Evolutionary conservation across 106 monocot species (phyloP).

Genomic region (Dioscorea alata): DNA sequence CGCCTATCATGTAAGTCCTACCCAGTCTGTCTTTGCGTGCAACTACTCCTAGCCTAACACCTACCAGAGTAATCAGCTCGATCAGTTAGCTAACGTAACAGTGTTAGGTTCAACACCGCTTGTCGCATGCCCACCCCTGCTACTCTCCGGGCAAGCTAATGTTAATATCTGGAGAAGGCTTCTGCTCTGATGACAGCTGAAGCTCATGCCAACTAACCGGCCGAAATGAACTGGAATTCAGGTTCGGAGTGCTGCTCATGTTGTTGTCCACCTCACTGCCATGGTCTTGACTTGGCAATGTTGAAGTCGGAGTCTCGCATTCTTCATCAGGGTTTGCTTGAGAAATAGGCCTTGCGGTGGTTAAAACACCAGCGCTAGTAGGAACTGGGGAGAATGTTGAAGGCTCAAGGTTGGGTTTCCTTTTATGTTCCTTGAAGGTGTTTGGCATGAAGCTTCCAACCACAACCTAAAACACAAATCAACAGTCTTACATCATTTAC

Average conservation of each 20-base stretch:
- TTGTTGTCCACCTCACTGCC: slow-evolving; percentile 3
- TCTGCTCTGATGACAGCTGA: slow-evolving; percentile 27
- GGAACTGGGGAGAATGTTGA: slow-evolving; percentile 9
- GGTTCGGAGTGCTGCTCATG: slow-evolving; percentile 2
- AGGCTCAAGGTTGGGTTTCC: slow-evolving; percentile 21
- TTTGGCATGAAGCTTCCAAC: slow-evolving; percentile 63
- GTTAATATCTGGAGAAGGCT: slow-evolving; percentile 55
- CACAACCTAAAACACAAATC: slow-evolving; percentile 27
- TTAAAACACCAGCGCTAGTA: slow-evolving; percentile 8
- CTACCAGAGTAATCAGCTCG: background rate
- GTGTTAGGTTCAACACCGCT: slow-evolving; percentile 2
- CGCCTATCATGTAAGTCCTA: no score
- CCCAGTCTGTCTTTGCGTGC: no score
- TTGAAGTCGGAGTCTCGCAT: slow-evolving; percentile 15
- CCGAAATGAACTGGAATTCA: slow-evolving; percentile 17
- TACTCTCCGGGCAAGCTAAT: slow-evolving; percentile 24
- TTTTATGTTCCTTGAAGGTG: slow-evolving; percentile 31
- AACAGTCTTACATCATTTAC: background rate
- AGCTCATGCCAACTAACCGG: slow-evolving; percentile 32
- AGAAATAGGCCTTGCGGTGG: slow-evolving; percentile 31
- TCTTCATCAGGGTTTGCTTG: slow-evolving; percentile 29
- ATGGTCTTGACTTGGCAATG: slow-evolving; percentile 11
- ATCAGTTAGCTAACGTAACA: slow-evolving; percentile 5
- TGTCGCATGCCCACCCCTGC: background rate
- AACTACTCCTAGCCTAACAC: background rate